These are phyloP conservation scores for Aspergillus terreus DNA, from an alignment of 2,329 filamentous ascomycete genomes.

Conservation along the genomic window DNA sequence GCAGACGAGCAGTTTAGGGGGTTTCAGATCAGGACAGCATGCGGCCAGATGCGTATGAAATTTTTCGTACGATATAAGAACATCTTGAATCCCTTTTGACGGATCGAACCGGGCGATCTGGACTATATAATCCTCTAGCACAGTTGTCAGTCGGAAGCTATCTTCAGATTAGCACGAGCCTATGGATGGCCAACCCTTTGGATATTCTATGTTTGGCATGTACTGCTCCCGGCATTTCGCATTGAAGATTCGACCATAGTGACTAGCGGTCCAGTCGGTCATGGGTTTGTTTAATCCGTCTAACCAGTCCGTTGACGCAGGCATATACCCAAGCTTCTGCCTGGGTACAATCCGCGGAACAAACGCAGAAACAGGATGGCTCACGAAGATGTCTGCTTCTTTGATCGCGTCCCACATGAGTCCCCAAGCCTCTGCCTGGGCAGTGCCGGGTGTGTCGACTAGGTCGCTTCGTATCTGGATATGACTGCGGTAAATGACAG, in stretches of 20 bases:
- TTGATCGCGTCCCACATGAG: conserved; percentile 69
- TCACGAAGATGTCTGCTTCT: conserved; percentile 72
- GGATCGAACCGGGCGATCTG: conserved; percentile 77
- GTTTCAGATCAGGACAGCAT: conserved; percentile 45
- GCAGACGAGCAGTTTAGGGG: conserved; percentile 66
- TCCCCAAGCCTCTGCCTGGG: conserved; percentile 67
- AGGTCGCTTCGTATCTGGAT: conserved; percentile 74
- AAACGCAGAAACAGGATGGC: conserved; percentile 69
- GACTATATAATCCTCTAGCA: conserved; percentile 62
- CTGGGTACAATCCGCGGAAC: conserved; percentile 63
- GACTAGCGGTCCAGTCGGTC: conserved; percentile 63
- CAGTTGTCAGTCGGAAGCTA: background rate
- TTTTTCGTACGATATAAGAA: conserved; percentile 27
- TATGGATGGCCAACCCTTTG: conserved; percentile 12
- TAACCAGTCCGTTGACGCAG: conserved; percentile 59
- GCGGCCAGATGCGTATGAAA: background rate
- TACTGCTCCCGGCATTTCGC: conserved; percentile 55
- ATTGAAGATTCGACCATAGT: conserved; percentile 68
- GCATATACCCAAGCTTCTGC: conserved; percentile 66
- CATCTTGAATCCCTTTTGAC: conserved; percentile 71
- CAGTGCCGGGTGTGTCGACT: conserved; percentile 55
- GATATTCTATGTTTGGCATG: conserved; percentile 24
- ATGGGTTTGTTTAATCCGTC: conserved; percentile 74
- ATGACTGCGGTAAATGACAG: conserved; percentile 75
- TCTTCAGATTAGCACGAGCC: background rate